Evolutionary conservation across 1,139 yeast genomes (phyloP).

Genomic region (Diutina siamensis): DNA sequence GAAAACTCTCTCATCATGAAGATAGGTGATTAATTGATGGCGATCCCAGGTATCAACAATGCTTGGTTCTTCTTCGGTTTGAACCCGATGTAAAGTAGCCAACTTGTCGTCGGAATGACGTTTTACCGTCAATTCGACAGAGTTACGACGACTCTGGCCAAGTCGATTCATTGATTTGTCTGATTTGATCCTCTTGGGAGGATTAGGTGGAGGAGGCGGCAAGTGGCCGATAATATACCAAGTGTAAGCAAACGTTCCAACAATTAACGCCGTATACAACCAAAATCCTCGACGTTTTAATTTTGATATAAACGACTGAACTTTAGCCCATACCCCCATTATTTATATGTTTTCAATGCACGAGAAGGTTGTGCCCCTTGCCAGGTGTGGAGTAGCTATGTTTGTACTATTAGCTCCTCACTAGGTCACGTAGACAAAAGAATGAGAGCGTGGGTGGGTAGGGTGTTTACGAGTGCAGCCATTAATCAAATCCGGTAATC

Average conservation of each 20-base stretch:
- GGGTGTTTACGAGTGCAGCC: too few relatives aligned
- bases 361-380: too few relatives aligned
- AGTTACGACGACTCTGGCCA: not conserved
- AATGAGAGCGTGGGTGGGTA: too few relatives aligned
- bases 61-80: not conserved
- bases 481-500: too few relatives aligned
- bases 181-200: not conserved
- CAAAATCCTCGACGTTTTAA: constrained; percentile 2
- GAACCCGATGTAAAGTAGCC: not conserved
- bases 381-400: too few relatives aligned
- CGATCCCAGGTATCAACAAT: constrained; percentile 3
- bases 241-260: not conserved
- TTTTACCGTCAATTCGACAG: not conserved
- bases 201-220: not conserved
- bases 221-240: constrained; percentile 3
- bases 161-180: not conserved
- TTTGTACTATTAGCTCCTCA: too few relatives aligned
- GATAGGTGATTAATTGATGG: not conserved
- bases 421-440: too few relatives aligned
- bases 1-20: constrained; percentile 2
- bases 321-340: not conserved
- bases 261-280: constrained; percentile 2
- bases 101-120: not conserved
- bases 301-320: not conserved
- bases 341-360: not conserved